Conservation (phyloP, 2,329 filamentous ascomycete genomes). For the Anthostomella pinea region DNA sequence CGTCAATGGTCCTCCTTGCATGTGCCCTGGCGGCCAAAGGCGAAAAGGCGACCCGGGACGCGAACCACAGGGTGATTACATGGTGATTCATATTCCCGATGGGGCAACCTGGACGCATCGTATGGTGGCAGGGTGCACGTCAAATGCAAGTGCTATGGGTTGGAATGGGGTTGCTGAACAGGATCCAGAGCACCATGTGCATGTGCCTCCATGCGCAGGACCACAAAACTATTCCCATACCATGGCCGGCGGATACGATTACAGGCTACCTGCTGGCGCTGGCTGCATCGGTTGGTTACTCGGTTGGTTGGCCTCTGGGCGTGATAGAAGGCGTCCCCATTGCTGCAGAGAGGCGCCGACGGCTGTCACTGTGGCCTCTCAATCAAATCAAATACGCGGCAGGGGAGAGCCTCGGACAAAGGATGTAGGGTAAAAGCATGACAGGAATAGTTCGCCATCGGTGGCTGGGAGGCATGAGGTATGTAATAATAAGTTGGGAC, state of each 20-base stretch:
- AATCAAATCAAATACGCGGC: no score
- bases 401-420: no score
- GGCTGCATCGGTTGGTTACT: no score
- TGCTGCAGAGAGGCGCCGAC: slow-evolving; percentile 19
- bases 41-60: not conserved
- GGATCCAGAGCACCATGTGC: not conserved
- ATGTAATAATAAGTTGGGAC: no score
- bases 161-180: slow-evolving; percentile 9
- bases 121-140: slow-evolving; percentile 2
- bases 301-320: slow-evolving; percentile 11
- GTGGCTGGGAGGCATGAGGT: no score
- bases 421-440: no score
- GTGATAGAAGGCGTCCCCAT: no score
- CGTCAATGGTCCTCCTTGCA: no score
- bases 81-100: slow-evolving; percentile 1
- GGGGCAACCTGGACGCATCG: slow-evolving; percentile 1
- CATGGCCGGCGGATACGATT: slow-evolving; percentile 13
- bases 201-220: no score
- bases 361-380: no score
- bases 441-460: no score
- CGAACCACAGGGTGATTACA: not conserved
- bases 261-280: slow-evolving; percentile 12
- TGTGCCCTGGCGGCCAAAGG: no score
- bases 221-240: slow-evolving; percentile 10
- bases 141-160: slow-evolving; percentile 1